Evolutionary conservation across 805 yeast genomes (phyloP).

Genomic region (Candida arabinofermentans): DNA sequence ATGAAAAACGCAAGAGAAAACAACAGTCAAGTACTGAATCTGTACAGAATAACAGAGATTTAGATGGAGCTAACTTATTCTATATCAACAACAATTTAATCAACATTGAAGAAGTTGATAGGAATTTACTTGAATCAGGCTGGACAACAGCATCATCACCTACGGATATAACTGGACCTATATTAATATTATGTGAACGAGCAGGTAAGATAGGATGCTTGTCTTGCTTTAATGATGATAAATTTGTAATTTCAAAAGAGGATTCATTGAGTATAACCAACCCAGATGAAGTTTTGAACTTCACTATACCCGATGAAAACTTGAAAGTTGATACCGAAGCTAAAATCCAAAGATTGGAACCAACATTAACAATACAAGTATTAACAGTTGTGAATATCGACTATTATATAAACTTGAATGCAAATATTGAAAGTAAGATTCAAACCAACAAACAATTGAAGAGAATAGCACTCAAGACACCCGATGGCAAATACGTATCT

Average conservation of each 20-base stretch:
- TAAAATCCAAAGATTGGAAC: slow-evolving; percentile 22
- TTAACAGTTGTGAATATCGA: slow-evolving; percentile 23
- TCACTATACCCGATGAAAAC: slow-evolving; percentile 12
- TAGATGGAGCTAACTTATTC: slow-evolving; percentile 9
- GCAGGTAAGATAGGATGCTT: slow-evolving; percentile 14
- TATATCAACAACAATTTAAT: slow-evolving; percentile 22
- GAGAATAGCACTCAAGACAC: slow-evolving; percentile 22
- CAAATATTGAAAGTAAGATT: not conserved
- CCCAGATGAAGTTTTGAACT: slow-evolving; percentile 13
- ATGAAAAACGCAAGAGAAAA: not conserved
- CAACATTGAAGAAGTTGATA: slow-evolving; percentile 16
- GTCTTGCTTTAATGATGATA: slow-evolving; percentile 10
- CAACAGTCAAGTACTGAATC: too few species aligned
- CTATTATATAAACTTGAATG: slow-evolving; percentile 12
- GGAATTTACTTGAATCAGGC: slow-evolving; percentile 20
- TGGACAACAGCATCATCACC: slow-evolving; percentile 27
- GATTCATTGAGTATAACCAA: slow-evolving; percentile 11
- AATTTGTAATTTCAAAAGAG: slow-evolving; percentile 9
- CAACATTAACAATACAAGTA: slow-evolving; percentile 24
- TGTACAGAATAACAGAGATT: too few species aligned
- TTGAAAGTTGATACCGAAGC: slow-evolving; percentile 5
- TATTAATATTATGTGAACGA: slow-evolving; percentile 15
- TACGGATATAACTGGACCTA: slow-evolving; percentile 26
- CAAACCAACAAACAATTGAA: slow-evolving; percentile 3
- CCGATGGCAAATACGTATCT: slow-evolving; percentile 22